phyloP scores from a whole-genome alignment of 352 stramenopile species.

The Pythium dissotocum region DNA sequence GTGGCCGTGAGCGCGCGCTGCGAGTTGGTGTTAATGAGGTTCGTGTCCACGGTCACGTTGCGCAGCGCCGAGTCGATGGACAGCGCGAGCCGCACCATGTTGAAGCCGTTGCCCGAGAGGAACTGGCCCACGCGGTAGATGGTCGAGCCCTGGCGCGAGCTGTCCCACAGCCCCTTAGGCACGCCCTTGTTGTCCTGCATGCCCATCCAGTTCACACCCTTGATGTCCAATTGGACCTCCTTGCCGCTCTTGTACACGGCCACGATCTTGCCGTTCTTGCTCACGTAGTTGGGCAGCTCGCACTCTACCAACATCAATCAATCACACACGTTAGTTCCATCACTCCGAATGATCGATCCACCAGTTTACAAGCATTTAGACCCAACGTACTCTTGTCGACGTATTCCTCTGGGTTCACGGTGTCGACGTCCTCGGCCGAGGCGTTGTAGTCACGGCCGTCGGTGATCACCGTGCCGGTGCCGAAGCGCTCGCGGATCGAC shows the following conservation, averaged over 20 bases:
- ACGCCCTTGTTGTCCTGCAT: slow-evolving; percentile 76
- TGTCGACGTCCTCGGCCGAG: slow-evolving; percentile 43
- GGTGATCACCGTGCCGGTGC: slow-evolving; percentile 61
- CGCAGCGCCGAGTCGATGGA: slow-evolving; percentile 70
- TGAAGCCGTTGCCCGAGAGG: slow-evolving; percentile 78
- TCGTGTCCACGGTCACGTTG: slow-evolving; percentile 58
- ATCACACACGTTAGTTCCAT: neutral
- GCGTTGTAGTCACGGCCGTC: slow-evolving; percentile 50
- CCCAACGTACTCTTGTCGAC: slow-evolving; percentile 45
- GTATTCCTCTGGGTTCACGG: slow-evolving; percentile 77
- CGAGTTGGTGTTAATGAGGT: slow-evolving; percentile 85
- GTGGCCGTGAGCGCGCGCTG: slow-evolving; percentile 68
- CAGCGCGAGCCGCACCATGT: slow-evolving; percentile 73
- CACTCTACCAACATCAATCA: slow-evolving; percentile 39
- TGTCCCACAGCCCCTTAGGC: slow-evolving; percentile 80
- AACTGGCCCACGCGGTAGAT: slow-evolving; percentile 80
- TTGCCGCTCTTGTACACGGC: slow-evolving; percentile 52
- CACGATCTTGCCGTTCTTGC: slow-evolving; percentile 73
- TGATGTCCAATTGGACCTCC: slow-evolving; percentile 75
- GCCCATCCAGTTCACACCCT: slow-evolving; percentile 85
- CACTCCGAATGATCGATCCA: neutral
- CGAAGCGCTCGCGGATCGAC: slow-evolving; percentile 49
- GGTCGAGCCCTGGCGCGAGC: slow-evolving; percentile 72
- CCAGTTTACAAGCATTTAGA: neutral
- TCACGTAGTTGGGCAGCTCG: slow-evolving; percentile 81